phyloP scores from a whole-genome alignment of 805 yeast species.

The Phaffomyces thermotolerans region DNA sequence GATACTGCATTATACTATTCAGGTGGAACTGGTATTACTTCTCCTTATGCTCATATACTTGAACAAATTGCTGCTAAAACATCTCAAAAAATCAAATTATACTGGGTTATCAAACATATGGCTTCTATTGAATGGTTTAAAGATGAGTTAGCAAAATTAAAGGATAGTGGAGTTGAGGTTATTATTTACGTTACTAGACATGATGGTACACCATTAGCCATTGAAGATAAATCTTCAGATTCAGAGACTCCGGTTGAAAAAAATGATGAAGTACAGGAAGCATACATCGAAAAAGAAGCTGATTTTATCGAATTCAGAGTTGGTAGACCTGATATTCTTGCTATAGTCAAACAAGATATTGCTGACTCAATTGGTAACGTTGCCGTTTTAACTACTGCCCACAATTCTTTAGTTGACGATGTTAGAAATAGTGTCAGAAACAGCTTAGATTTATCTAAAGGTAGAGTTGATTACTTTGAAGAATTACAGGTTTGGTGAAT shows the following conservation, averaged over 20 bases:
- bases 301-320: slow-evolving; percentile 31
- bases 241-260: slow-evolving; percentile 4
- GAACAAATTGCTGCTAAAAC: slow-evolving; percentile 16
- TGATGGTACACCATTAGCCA: slow-evolving; percentile 1
- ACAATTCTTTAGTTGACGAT: slow-evolving; percentile 45
- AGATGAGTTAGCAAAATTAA: slow-evolving; percentile 34
- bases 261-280: neutral
- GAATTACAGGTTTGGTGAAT: too few relatives aligned
- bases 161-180: slow-evolving; percentile 8
- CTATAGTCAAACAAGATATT: slow-evolving; percentile 31
- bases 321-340: slow-evolving; percentile 40
- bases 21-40: slow-evolving; percentile 49
- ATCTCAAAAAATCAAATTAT: slow-evolving; percentile 35
- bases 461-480: slow-evolving; percentile 39
- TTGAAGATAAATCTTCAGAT: slow-evolving; percentile 4
- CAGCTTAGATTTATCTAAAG: slow-evolving; percentile 23
- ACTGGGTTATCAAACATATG: slow-evolving; percentile 60
- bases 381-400: slow-evolving; percentile 52
- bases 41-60: slow-evolving; percentile 37
- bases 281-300: slow-evolving; percentile 1
- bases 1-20: slow-evolving; percentile 37
- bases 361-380: slow-evolving; percentile 30
- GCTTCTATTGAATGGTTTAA: slow-evolving; percentile 45
- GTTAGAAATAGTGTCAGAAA: slow-evolving; percentile 37
- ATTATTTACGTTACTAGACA: slow-evolving; percentile 20